phyloP scores from a whole-genome alignment of 257 asterid genomes.

The Solanum commersonii region DNA sequence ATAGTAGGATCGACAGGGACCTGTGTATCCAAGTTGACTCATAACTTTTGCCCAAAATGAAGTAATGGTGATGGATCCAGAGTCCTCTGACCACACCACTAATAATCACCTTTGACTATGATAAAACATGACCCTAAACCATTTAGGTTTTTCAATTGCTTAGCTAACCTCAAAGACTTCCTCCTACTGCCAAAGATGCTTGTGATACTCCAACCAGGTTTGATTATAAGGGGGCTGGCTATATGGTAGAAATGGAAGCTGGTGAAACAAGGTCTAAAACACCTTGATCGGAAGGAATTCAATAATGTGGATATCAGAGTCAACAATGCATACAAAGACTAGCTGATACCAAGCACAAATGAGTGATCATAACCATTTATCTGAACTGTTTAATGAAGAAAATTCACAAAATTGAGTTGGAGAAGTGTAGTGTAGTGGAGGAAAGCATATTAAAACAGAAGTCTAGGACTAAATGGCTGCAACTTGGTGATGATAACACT shows the following conservation, averaged over 20 bases:
- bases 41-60: not conserved
- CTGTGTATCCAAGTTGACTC: not conserved
- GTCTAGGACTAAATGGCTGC: not conserved
- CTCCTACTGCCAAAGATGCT: not conserved
- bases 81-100: not conserved
- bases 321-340: not conserved
- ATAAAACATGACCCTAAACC: not conserved
- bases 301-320: not conserved
- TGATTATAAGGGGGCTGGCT: not conserved
- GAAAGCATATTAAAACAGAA: not conserved
- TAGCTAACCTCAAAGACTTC: not conserved
- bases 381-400: not conserved
- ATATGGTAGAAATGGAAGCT: not conserved
- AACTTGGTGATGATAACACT: not conserved
- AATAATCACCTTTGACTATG: not conserved
- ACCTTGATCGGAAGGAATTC: not conserved
- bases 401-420: not conserved
- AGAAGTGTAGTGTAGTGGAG: not conserved
- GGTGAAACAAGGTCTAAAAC: not conserved
- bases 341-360: not conserved
- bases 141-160: not conserved
- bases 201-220: not conserved
- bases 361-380: not conserved
- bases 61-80: not conserved
- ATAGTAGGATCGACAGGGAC: not conserved